These are phyloP conservation scores for Nothophaeocryptopus gaeumannii DNA, from an alignment of 2,329 filamentous ascomycete genomes.

Conservation along the genomic window DNA sequence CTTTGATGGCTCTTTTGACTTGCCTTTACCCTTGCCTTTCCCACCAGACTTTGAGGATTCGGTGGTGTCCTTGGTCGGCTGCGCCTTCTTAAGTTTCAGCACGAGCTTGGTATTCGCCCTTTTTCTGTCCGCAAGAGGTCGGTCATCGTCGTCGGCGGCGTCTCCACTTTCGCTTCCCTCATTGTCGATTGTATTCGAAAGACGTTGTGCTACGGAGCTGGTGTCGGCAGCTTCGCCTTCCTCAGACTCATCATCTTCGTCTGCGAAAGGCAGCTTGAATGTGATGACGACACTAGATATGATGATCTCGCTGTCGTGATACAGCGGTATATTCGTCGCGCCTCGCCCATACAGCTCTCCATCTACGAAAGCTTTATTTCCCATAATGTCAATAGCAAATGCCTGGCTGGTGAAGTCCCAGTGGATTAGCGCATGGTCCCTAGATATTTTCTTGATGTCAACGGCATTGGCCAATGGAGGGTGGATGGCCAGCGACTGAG, in stretches of 20 bases:
- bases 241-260: slow-evolving; percentile 51
- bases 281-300: slow-evolving; percentile 68
- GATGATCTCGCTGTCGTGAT: slow-evolving; percentile 65
- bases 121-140: slow-evolving; percentile 7
- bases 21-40: slow-evolving; percentile 16
- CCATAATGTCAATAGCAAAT: slow-evolving; percentile 64
- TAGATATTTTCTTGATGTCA: slow-evolving; percentile 70
- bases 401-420: slow-evolving; percentile 62
- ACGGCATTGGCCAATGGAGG: slow-evolving; percentile 39
- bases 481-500: slow-evolving; percentile 29
- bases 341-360: slow-evolving; percentile 49
- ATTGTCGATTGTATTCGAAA: slow-evolving; percentile 51
- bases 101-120: slow-evolving; percentile 15
- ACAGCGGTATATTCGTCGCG: slow-evolving; percentile 54
- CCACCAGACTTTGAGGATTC: slow-evolving; percentile 6
- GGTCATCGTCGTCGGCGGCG: slow-evolving; percentile 35
- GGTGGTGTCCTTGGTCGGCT: slow-evolving; percentile 12
- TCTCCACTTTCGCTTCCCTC: slow-evolving; percentile 51
- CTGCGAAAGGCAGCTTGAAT: slow-evolving; percentile 68
- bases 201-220: slow-evolving; percentile 35
- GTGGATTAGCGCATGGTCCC: slow-evolving; percentile 69
- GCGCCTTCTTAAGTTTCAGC: slow-evolving; percentile 17
- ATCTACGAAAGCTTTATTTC: slow-evolving; percentile 69
- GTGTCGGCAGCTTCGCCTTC: slow-evolving; percentile 6
- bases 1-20: slow-evolving; percentile 12